Evolutionary conservation across 2,329 filamentous ascomycete species (phyloP).

Genomic region (Trichophyton mentagrophytes): DNA sequence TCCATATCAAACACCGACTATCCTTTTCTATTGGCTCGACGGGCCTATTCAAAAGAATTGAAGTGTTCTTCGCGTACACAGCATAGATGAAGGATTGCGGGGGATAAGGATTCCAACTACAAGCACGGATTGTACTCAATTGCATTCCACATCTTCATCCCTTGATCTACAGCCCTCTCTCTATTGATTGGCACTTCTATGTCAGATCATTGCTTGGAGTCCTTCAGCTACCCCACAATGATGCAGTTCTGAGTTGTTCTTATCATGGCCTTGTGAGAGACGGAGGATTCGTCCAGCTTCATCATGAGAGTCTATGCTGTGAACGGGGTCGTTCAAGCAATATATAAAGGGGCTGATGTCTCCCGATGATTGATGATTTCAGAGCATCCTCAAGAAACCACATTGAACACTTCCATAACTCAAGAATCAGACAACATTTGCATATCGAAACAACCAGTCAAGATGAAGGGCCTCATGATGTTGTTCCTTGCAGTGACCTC

Average conservation of each 20-base stretch:
- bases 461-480: constrained; percentile 5
- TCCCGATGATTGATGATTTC: not conserved
- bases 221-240: not conserved
- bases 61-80: not conserved
- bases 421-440: not conserved
- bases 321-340: not conserved
- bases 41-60: not conserved
- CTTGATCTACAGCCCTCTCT: not conserved
- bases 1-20: not conserved
- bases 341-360: not conserved
- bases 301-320: not conserved
- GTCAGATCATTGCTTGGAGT: not conserved
- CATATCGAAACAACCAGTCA: not conserved
- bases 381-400: not conserved
- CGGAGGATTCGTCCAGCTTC: not conserved
- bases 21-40: not conserved
- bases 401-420: not conserved
- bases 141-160: not conserved
- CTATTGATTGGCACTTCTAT: not conserved
- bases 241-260: not conserved
- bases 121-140: not conserved
- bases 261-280: not conserved
- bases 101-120: not conserved
- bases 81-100: not conserved
- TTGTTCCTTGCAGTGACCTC: constrained; percentile 5